Evolutionary conservation across 805 yeast genomes (phyloP), one percentile per base, ranked within the genome.

Genomic region (Lipomyces yamadae): DNA sequence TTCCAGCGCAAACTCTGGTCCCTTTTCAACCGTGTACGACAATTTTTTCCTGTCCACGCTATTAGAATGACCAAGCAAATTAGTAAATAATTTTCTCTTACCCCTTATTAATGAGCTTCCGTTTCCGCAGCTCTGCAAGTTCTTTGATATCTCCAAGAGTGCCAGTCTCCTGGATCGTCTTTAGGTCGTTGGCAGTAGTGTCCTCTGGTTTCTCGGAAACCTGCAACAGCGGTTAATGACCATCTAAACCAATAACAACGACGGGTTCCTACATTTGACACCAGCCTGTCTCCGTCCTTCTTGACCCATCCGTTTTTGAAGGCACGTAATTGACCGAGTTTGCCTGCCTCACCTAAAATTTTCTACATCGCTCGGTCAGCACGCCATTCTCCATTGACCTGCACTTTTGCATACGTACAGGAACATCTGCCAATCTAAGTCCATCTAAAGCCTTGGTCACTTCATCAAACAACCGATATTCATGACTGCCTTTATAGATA

Each of bases 281-380:
- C 85, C 73, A 94, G 84, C 74, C 84, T 86, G 73, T 90, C 96
- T 65, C 94, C 96, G 66, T 89, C 90, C 78, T 96, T 95, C 70
- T 85, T 81, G 74, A 95, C 88, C 99, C 99, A 95, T 54, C 96
- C 96, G 78, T 93, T 93, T 80, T 92, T 94, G 85, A 95, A 96
- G 18, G 98, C 99, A 75, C 93, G 88, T 73, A 96, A 97, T 81
- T 95, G 99, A 70, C 99, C 99, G 71, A 94, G 84, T 73, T 88
- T 88, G 70, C 98, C 98, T 67, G 86, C 86, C 61, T 86, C 81
- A 64, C 98, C 98, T 80, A 94, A 82, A 71, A 88, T 84, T 64
- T 87, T 77, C 60, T 74, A 74, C 45, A 80, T 79, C n/a, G 32
- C 29, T 13, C 3, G 30, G 8, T 48, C 30, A 39, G 30, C 18